Conservation (phyloP, 208 protist genomes). For the Acanthamoeba triangularis region DNA sequence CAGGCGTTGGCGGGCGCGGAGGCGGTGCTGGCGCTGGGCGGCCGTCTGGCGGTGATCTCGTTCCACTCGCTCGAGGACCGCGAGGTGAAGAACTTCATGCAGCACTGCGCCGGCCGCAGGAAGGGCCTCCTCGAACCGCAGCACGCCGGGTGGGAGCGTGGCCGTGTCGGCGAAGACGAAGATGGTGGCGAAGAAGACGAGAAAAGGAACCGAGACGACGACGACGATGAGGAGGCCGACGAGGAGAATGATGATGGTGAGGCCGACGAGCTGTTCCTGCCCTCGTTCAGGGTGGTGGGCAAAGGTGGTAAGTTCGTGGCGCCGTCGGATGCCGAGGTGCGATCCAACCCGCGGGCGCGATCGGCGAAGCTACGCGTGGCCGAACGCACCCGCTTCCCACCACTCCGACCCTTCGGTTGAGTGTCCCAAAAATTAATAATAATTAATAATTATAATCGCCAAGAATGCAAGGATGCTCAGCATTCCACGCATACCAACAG, state of each 20-base stretch:
- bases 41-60: conserved; percentile 65
- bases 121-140: not conserved
- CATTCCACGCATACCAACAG: too few relatives aligned
- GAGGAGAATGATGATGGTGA: not conserved
- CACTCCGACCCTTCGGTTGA: not conserved
- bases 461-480: too few relatives aligned
- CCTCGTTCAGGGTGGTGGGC: conserved; percentile 36
- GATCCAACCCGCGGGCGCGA: conserved; percentile 53
- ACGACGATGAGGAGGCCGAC: not conserved
- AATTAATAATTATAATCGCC: too few relatives aligned
- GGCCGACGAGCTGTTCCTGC: not conserved
- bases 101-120: not conserved
- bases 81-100: conserved; percentile 73
- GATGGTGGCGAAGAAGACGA: not conserved
- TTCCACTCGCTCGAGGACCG: conserved; percentile 77
- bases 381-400: conserved; percentile 33
- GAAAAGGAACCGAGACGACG: not conserved
- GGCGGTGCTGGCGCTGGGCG: conserved; percentile 20
- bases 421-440: too few relatives aligned
- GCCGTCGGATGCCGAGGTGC: not conserved
- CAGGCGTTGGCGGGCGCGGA: conserved; percentile 9
- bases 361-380: conserved; percentile 75
- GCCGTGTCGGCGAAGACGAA: not conserved
- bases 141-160: not conserved
- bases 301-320: conserved; percentile 36